Evolutionary conservation across 352 stramenopile species (phyloP).

Genomic region (Phytopythium sindhum): DNA sequence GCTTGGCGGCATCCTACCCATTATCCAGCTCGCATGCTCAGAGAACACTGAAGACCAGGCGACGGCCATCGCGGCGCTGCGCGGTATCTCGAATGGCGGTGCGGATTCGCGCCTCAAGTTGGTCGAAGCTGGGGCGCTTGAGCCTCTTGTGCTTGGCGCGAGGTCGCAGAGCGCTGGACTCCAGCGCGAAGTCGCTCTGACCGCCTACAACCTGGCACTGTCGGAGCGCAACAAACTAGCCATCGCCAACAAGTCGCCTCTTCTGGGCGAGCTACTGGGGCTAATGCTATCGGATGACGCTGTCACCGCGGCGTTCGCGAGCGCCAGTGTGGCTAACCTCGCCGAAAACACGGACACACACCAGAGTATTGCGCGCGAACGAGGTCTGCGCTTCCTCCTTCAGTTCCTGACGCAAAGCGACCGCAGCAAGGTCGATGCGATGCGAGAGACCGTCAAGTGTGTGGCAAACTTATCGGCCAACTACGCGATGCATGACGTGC

Average conservation of each 20-base stretch:
- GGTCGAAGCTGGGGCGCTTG: conserved; percentile 87
- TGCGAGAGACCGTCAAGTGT: conserved; percentile 70
- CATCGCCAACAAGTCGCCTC: conserved; percentile 75
- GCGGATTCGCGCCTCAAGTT: conserved; percentile 85
- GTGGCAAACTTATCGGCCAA: conserved; percentile 74
- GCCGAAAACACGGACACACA: conserved; percentile 92
- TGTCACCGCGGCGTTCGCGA: conserved; percentile 64
- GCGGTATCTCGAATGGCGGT: conserved; percentile 78
- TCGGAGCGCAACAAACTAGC: conserved; percentile 95
- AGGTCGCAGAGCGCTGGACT: conserved; percentile 69
- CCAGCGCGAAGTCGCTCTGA: conserved; percentile 87
- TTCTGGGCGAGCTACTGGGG: conserved; percentile 77
- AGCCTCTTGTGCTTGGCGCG: conserved; percentile 84
- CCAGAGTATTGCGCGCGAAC: conserved; percentile 62
- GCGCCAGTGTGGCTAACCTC: conserved; percentile 89
- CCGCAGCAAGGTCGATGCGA: conserved; percentile 18
- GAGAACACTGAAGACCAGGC: conserved; percentile 87
- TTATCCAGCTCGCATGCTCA: conserved; percentile 94
- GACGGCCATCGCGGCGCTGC: conserved; percentile 89
- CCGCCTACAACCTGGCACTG: conserved; percentile 90
- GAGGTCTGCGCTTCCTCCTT: conserved; percentile 76
- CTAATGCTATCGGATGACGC: conserved; percentile 85
- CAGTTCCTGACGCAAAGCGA: conserved; percentile 46
- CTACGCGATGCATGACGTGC: conserved; percentile 82
- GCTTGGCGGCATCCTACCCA: conserved; percentile 90